These are phyloP conservation scores for Citrus maxima DNA, from an alignment of 345 rosid species.

Conservation along the genomic window DNA sequence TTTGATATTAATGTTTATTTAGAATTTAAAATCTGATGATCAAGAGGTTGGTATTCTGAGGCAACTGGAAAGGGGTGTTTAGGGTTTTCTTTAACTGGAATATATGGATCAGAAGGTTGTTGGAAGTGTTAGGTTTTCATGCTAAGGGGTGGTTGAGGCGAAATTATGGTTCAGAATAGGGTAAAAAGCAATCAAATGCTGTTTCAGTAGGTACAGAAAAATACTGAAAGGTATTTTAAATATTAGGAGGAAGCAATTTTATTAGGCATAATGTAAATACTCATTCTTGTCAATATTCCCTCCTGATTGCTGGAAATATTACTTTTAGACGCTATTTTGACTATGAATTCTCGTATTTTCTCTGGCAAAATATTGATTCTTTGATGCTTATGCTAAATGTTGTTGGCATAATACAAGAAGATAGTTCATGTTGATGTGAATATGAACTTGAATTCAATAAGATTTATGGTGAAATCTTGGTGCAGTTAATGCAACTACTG, in stretches of 20 bases:
- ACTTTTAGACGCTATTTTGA: not conserved
- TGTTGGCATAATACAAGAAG: not conserved
- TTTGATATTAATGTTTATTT: not conserved
- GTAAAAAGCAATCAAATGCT: not conserved
- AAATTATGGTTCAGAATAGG: not conserved
- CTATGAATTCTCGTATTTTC: too few species aligned
- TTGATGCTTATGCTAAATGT: not conserved
- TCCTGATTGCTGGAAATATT: not conserved
- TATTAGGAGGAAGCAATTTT: not conserved
- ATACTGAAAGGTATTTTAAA: not conserved
- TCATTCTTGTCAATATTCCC: not conserved
- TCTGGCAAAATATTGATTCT: not conserved
- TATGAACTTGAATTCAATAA: not conserved
- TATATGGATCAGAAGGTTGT: not conserved
- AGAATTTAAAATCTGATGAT: not conserved
- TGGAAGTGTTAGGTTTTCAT: not conserved
- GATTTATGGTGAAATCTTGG: not conserved
- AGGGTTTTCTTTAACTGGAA: not conserved
- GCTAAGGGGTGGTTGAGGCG: not conserved
- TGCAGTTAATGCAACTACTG: not conserved
- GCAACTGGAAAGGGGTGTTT: not conserved
- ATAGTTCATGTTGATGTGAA: not conserved
- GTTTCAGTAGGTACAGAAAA: not conserved
- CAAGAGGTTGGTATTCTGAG: not conserved
- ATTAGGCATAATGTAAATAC: not conserved